Evolutionary conservation across 768 basidiomycete genomes (phyloP).

Genomic region (Pholiota microspora): DNA sequence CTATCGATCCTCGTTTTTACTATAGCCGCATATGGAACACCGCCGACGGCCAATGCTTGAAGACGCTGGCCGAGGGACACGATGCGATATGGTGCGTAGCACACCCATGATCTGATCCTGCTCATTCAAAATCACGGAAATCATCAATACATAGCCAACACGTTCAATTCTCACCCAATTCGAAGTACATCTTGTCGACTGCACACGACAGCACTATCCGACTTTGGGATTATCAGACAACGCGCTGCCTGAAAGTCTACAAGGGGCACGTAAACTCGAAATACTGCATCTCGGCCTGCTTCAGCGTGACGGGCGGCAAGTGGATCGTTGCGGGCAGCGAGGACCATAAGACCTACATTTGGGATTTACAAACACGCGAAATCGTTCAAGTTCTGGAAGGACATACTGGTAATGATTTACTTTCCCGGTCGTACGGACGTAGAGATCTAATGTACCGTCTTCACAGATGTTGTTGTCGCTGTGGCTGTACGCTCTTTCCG

Average conservation of each 20-base stretch:
- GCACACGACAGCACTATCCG: constrained; percentile 92
- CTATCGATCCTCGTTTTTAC: constrained; percentile 5
- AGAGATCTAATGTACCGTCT: constrained; percentile 9
- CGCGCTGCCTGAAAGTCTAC: constrained; percentile 89
- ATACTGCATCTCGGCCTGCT: constrained; percentile 82
- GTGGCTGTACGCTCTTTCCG: constrained; percentile 54
- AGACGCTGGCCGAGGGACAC: constrained; percentile 90
- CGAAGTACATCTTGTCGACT: constrained; percentile 90
- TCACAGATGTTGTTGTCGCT: constrained; percentile 71
- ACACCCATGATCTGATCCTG: background rate
- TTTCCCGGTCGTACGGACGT: background rate
- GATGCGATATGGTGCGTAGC: constrained; percentile 71
- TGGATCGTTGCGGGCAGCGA: constrained; percentile 94
- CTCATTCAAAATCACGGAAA: background rate
- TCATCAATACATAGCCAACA: constrained; percentile 56
- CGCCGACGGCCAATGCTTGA: constrained; percentile 89
- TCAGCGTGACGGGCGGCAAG: constrained; percentile 81
- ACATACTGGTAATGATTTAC: constrained; percentile 54
- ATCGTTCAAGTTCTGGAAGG: constrained; percentile 79
- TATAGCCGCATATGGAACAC: constrained; percentile 94
- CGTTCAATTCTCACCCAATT: constrained; percentile 94
- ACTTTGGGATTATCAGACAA: constrained; percentile 93
- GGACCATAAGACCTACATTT: constrained; percentile 85
- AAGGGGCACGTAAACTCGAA: constrained; percentile 78
- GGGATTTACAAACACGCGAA: constrained; percentile 88